Evolutionary conservation across 305 asterid genomes (phyloP).

Genomic region (Fraxinus paxiana): DNA sequence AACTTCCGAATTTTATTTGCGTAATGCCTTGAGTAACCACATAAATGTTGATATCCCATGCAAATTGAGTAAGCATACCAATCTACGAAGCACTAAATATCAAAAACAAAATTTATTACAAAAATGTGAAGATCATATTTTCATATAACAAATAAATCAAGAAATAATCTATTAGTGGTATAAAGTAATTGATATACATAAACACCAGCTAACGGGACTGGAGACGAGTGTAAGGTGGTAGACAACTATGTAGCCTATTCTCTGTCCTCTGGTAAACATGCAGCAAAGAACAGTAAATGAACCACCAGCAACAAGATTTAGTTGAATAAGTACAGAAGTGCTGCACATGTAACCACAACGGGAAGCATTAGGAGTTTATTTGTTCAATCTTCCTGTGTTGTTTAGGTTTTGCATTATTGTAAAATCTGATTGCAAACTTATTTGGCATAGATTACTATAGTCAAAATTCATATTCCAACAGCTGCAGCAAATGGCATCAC

Average conservation of each 20-base stretch:
- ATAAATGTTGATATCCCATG: not conserved
- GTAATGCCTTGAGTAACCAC: not conserved
- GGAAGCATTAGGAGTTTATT: not conserved
- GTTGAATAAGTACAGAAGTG: not conserved
- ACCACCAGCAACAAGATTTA: conserved; percentile 28
- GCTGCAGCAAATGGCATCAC: not conserved
- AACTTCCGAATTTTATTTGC: not conserved
- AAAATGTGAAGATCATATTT: conserved; percentile 1
- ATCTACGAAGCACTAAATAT: not conserved
- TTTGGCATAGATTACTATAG: not conserved
- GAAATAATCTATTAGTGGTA: conserved; percentile 22
- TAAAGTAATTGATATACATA: conserved; percentile 30
- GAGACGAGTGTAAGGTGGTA: conserved; percentile 13
- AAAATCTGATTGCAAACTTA: not conserved
- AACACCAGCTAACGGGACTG: not conserved
- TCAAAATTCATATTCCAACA: not conserved
- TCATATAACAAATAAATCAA: conserved; percentile 29
- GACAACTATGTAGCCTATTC: conserved; percentile 25
- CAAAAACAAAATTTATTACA: not conserved
- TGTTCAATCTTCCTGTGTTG: not conserved
- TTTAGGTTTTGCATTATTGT: not conserved
- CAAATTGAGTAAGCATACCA: not conserved
- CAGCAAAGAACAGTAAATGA: conserved; percentile 8
- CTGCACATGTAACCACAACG: not conserved
- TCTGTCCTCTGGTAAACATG: conserved; percentile 21